Conservation (phyloP, 371 early-diverging fungal genomes). For the Mortierella sp. region DNA sequence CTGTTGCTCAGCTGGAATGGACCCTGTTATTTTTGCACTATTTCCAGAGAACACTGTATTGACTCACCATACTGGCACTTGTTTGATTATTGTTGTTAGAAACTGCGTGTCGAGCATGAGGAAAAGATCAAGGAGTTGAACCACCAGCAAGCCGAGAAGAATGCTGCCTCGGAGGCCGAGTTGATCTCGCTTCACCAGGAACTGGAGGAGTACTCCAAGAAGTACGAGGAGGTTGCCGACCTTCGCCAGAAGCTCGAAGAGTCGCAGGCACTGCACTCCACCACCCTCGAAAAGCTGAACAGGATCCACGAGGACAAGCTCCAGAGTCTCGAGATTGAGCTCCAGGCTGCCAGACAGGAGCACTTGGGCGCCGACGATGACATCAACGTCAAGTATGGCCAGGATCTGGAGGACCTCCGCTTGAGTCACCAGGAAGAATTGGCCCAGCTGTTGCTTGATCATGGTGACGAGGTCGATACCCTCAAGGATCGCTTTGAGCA, state of each 20-base stretch:
- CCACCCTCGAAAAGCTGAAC: slow-evolving; percentile 49
- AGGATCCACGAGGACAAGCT: slow-evolving; percentile 54
- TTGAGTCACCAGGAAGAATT: slow-evolving; percentile 45
- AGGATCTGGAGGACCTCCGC: slow-evolving; percentile 47
- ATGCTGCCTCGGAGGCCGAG: slow-evolving; percentile 44
- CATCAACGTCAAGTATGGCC: slow-evolving; percentile 36
- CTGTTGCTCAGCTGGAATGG: neutral
- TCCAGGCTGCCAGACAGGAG: slow-evolving; percentile 47
- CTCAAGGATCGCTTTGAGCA: slow-evolving; percentile 40
- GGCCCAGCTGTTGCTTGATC: slow-evolving; percentile 32
- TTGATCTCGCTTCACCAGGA: slow-evolving; percentile 48
- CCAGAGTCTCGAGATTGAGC: slow-evolving; percentile 50
- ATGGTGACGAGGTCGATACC: slow-evolving; percentile 36
- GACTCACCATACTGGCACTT: neutral
- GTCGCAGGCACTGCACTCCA: slow-evolving; percentile 51
- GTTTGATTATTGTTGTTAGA: slow-evolving; percentile 18
- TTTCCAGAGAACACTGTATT: neutral
- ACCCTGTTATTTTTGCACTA: slow-evolving; percentile 10
- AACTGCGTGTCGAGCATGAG: slow-evolving; percentile 49
- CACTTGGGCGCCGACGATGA: slow-evolving; percentile 46
- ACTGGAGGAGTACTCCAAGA: slow-evolving; percentile 45
- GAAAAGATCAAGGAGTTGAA: slow-evolving; percentile 50
- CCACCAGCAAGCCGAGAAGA: slow-evolving; percentile 37
- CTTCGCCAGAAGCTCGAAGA: slow-evolving; percentile 47
- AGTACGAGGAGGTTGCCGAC: slow-evolving; percentile 35